phyloP scores from a whole-genome alignment of 2,329 filamentous ascomycete species.

The Colletotrichum cuscutae region DNA sequence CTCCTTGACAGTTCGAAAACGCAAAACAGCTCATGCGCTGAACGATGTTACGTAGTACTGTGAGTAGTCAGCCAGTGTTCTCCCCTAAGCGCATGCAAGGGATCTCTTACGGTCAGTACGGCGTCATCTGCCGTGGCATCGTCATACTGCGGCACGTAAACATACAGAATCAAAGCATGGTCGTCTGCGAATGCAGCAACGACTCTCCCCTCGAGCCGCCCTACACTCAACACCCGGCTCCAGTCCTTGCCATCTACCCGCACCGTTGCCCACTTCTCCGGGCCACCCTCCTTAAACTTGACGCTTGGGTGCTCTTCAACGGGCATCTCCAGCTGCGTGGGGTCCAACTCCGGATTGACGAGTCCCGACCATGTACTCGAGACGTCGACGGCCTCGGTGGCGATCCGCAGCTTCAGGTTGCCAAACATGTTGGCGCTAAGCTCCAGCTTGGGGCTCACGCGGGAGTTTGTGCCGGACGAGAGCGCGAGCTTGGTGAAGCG shows the following conservation, averaged over 20 bases:
- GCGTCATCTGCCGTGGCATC: constrained; percentile 74
- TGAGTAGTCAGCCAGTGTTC: constrained; percentile 9
- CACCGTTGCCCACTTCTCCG: constrained; percentile 88
- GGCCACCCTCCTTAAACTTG: constrained; percentile 78
- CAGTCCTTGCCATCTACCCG: constrained; percentile 94
- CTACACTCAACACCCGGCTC: constrained; percentile 93
- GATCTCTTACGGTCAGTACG: constrained; percentile 74
- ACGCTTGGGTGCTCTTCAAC: constrained; percentile 86
- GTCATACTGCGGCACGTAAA: constrained; percentile 80
- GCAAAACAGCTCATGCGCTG: constrained; percentile 40
- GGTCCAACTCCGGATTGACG: constrained; percentile 88
- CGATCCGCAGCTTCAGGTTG: constrained; percentile 80
- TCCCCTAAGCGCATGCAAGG: too few species aligned
- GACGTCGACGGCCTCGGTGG: constrained; percentile 86
- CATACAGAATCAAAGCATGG: constrained; percentile 84
- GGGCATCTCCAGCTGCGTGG: constrained; percentile 75
- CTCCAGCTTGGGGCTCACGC: constrained; percentile 74
- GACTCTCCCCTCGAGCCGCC: constrained; percentile 86
- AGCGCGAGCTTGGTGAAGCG: constrained; percentile 89
- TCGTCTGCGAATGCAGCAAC: constrained; percentile 91
- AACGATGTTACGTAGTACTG: constrained; percentile 53
- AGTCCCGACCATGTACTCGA: constrained; percentile 87
- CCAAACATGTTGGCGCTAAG: constrained; percentile 96
- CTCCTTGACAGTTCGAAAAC: background rate
- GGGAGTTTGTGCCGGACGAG: constrained; percentile 47